Base-by-base conservation (phyloP, 2,329 filamentous ascomycete species). In the Trichoderma polysporum region DNA sequence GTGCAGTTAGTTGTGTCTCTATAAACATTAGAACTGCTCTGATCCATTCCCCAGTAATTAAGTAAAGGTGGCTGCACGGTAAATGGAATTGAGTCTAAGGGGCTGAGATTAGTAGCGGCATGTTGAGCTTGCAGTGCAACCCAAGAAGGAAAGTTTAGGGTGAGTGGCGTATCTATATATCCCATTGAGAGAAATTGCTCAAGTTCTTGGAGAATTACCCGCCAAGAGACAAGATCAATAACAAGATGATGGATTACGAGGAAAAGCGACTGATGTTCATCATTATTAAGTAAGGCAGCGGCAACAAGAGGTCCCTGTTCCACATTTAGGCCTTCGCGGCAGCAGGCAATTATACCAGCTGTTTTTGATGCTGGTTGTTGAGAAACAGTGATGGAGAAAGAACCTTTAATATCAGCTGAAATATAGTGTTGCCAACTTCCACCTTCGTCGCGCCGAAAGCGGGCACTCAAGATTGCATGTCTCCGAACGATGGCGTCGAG, bases 141-240 rank as follows among this genome's bases (percentile, higher is more conserved):
- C 59, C 61, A 53, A 27, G 29, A 17, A 27, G 10, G 29, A n/a
- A 62, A 64, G 15, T 29, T 22, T 19, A 47, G 31, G 7, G 45
- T 27, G 27, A 19, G 27, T 15, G 33, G 35, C 10, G 39, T 50
- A 19, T 15, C 4, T 9, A 15, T 69, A 66, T 27, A 33, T 69
- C 12, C 47, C 12, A 3, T 9, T 29, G 76, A 70, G 10, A 81
- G 71, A 1, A 80, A 67, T 6, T 77, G 76, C 58, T 82, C 79
- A 2, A 82, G 70, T 50, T 82, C 79, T 56, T 79, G 76, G 0
- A 82, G 71, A 1, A 82, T 69, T 3, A 81, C 70, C 8, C 79
- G 73, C 80, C 80, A 82, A 0, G 79, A 79, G 3, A 82, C 79
- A 4, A 82, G 70, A 61, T 82, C 80, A 54, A 81, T 76, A 10